Base-by-base conservation (phyloP, 768 basidiomycete genomes). In the Mycena albidolilacea region DNA sequence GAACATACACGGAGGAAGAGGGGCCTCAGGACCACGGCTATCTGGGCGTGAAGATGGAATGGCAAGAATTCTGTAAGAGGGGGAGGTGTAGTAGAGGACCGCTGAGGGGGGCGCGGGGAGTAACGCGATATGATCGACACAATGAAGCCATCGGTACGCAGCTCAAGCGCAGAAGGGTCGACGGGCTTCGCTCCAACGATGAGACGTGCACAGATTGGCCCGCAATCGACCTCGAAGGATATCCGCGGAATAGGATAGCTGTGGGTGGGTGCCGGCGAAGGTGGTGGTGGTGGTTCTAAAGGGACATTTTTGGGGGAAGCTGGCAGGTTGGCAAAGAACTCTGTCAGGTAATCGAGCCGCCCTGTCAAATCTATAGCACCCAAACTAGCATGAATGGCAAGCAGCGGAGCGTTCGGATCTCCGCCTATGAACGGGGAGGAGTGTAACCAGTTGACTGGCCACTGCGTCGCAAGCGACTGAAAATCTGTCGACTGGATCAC, bases 381-480 rank as follows among this genome's bases (percentile, higher is more conserved):
- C 14, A 91, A 69, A 37, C 80, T 84, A 52, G 86, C 72, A 46
- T 84, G 85, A 23, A 90, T 76, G 37, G 87, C 87, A 21, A 93
- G 59, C 14, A 91, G 83, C 12, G 93, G 86, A 11, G 87, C 84
- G 77, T 91, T 91, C 10, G 90, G 87, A 76, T 92, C 91, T 30
- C 88, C 89, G 14, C 81, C 72, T 55, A 91, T 78, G 75, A 91
- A 89, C 0, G 86, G 82, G 23, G 87, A 83, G 3, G 85, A 80
- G 41, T 81, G 80, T 39, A 92, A 80, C 84, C 88, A 88, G n/a
- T 87, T 88, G 52, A 86, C 79, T 10, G 91, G 90, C 92, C 92
- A 94, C 78, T 91, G 90, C 3, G 87, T 87, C 23, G 85, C 80
- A 30, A 92, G 80, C 1, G 83, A 78, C 60, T 86, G 80, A 35